A percentile compares a stretch with the other conserved stretches of the same genome.
Conservation (phyloP, 257 asterid genomes). For the Rhazya stricta region DNA sequence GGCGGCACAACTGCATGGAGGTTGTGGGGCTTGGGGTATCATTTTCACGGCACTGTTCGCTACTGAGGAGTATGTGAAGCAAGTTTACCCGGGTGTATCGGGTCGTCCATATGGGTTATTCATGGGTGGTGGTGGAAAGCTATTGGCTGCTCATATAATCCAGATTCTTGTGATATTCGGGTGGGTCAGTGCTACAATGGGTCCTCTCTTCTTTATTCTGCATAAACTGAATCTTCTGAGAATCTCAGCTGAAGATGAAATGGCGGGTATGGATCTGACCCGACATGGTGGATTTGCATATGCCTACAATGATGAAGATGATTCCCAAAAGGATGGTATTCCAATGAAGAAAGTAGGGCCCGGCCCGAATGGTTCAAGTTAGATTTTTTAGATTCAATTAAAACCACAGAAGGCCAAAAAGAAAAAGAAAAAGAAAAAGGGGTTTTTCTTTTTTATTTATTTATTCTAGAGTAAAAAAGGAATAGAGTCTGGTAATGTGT, state of each 20-base stretch:
- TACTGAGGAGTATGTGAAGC: conserved; percentile 45
- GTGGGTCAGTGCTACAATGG: conserved; percentile 90
- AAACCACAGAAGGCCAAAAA: no score
- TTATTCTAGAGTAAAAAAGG: not conserved
- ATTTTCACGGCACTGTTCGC: conserved; percentile 80
- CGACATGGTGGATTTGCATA: conserved; percentile 94
- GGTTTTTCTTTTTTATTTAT: not conserved
- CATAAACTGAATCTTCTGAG: conserved; percentile 58
- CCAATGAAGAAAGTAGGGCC: conserved; percentile 59
- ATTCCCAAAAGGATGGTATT: conserved; percentile 24
- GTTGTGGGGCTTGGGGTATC: conserved; percentile 88
- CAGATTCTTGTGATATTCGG: conserved; percentile 73
- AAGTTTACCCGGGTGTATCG: conserved; percentile 54
- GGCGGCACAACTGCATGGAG: conserved; percentile 94
- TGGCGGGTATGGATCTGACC: conserved; percentile 98
- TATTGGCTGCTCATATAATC: conserved; percentile 63
- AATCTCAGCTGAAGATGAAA: conserved; percentile 72
- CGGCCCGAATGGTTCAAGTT: conserved; percentile 35
- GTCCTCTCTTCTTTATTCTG: conserved; percentile 55
- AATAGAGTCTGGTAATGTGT: conserved; percentile 22
- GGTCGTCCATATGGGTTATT: conserved; percentile 76
- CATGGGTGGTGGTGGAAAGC: conserved; percentile 83
- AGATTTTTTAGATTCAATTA: no score
- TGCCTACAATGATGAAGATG: conserved; percentile 53
- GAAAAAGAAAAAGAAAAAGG: not conserved